Base-by-base conservation (phyloP, 108 stramenopile genomes). In the Discostella stelligeroides region DNA sequence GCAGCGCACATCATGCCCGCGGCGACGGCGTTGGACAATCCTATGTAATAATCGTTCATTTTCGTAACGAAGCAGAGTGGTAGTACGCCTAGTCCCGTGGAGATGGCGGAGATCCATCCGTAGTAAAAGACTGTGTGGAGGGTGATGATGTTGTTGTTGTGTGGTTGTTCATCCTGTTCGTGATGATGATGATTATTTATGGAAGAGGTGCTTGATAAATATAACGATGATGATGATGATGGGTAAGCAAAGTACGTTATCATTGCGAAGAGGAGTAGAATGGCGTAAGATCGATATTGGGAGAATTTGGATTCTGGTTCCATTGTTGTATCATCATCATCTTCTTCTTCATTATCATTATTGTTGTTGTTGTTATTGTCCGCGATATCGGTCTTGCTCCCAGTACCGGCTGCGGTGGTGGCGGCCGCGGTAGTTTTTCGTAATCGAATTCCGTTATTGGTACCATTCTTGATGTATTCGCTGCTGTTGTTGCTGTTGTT, bases 1-100 rank as follows among this genome's bases (percentile, higher is more conserved):
- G 98, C 98, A 13, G 95, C 91, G 38, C 95, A 72, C 98, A 99
- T 99, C 97, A 99, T 98, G 9, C 98, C 98, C 12, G 96, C 97
- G 18, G 98, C 98, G 43, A 97, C 73, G 46, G 98, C 98, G 75
- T 98, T 97, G 14, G 91, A 87, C 5, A 95, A 70, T 27, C 92
- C 98, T 25, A 94, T 79, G 78, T 85, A 96, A 60, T 82, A 92
- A 15, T 87, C 66, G 17, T 89, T 79, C 58, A 95, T 71, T 47
- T 95, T 70, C 1, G 79, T 76, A 10, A 84, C 67, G 63, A 97
- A 84, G 15, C 92, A 65, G 0, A 99, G 84, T 8, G 99, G 99
- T 10, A 98, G 41, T 0, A 95, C 97, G 40, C 99, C 99, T 13
- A 98, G 63, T 14, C 96, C 99, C 34, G 98, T 98, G 69, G 88